Base-by-base conservation (phyloP, 805 yeast species). In the Komagataella populi region DNA sequence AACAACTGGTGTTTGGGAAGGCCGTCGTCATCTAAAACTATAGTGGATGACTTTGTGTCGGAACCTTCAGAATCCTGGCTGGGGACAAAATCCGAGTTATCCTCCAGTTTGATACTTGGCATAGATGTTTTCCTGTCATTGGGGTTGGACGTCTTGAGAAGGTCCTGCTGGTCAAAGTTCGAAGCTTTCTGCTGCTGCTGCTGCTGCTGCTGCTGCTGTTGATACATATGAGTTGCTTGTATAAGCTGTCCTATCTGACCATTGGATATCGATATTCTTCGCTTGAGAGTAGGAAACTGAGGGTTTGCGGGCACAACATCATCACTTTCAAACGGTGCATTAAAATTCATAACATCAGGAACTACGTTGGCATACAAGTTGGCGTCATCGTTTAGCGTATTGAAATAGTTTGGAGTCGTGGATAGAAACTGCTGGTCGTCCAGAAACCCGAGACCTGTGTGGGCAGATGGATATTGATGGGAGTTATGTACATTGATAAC, bases 191-290 rank as follows among this genome's bases (percentile, higher is more conserved):
- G 23, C 17, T 50, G 51, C 17, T 51, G 53, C 36, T 53, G 54
- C 5, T 49, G 51, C 20, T 20, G 20, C 20, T 22, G 23, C 18
- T 50, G 51, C 46, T 53, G 54, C 44, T 53, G 54, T 10, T 49
- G 51, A 22, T 55, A 63, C 59, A 65, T 59, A 62, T 59, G 61
- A 50, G 63, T 60, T 36, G 55, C 54, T 49, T 70, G 73, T 4
- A 78, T 74, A 43, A 85, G 76, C 60, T 85, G 95, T 48, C 89
- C 86, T 56, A 85, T 85, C 60, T 85, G 95, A 59, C 95, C 95
- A 65, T 85, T 85, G 8, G 91, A 83, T 50, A 85, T 85, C 47
- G 93, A 84, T 2, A 85, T 81, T 61, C 95, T 74, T 62, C 93
- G 71, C 60, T 83, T 70, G 43, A 63, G 56, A 12, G 63, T 58